Evolutionary conservation across 768 basidiomycete species (phyloP).

Genomic region (Rhodotorula babjevae): DNA sequence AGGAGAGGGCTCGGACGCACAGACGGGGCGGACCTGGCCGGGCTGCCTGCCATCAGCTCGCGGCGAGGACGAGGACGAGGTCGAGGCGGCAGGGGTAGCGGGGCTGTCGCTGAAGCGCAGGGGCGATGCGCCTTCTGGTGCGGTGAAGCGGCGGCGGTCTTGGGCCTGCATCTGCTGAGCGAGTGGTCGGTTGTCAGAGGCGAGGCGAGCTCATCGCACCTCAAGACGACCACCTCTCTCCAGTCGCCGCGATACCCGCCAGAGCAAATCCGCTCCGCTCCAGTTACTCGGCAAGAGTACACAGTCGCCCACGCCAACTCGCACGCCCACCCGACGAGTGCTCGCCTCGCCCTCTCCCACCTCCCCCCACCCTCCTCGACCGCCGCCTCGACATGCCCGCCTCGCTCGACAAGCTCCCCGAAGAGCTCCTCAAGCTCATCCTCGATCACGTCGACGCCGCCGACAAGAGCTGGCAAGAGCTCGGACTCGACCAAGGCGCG

Average conservation of each 20-base stretch:
- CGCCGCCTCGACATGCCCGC: not conserved
- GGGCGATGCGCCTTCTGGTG: conserved; percentile 74
- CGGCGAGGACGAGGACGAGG: not conserved
- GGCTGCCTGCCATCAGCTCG: conserved; percentile 52
- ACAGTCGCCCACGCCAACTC: too few relatives aligned
- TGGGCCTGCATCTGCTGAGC: conserved; percentile 13
- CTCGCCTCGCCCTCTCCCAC: too few relatives aligned
- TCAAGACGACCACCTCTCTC: too few relatives aligned
- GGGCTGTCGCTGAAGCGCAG: conserved; percentile 57
- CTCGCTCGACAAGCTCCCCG: not conserved
- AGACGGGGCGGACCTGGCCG: conserved; percentile 75
- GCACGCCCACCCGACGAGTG: too few relatives aligned
- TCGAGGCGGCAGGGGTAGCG: conserved; percentile 28
- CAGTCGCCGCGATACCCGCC: too few relatives aligned
- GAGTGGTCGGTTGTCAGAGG: too few relatives aligned
- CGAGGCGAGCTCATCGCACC: too few relatives aligned
- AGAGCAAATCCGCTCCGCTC: too few relatives aligned
- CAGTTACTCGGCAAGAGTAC: too few relatives aligned
- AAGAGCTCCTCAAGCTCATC: not conserved
- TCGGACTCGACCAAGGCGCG: too few relatives aligned
- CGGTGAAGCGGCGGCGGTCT: conserved; percentile 83
- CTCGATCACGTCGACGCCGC: not conserved
- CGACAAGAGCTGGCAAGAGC: too few relatives aligned
- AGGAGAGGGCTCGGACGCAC: conserved; percentile 55
- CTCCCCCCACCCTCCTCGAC: too few relatives aligned